phyloP scores from a whole-genome alignment of 495 filamentous ascomycete species.

The Neurospora sp. region DNA sequence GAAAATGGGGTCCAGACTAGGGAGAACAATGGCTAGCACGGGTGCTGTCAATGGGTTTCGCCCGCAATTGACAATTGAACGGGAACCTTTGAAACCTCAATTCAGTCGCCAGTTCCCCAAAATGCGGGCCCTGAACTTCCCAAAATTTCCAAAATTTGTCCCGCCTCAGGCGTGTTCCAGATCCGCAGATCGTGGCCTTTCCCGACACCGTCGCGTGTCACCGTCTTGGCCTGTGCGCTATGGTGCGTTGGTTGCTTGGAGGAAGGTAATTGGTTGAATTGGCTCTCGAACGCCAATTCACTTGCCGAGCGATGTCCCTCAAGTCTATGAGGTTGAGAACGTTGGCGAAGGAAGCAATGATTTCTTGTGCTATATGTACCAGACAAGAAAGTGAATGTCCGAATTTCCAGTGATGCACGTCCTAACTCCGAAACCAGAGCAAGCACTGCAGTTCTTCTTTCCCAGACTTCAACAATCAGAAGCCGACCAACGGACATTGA shows the following conservation, averaged over 20 bases:
- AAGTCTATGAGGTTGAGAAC: not conserved
- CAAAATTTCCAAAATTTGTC: constrained; percentile 3
- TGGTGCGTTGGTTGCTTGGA: not conserved
- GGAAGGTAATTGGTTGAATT: not conserved
- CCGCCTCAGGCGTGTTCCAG: not conserved
- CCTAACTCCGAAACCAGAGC: not conserved
- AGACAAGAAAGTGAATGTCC: not conserved
- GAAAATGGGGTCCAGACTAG: not conserved
- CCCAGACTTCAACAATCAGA: not conserved
- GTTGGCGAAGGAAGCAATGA: not conserved
- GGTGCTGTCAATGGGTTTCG: not conserved
- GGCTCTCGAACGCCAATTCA: not conserved
- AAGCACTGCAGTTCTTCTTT: too few relatives aligned
- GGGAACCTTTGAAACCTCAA: not conserved
- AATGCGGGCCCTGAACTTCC: not conserved
- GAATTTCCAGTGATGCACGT: not conserved
- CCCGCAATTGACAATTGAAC: not conserved
- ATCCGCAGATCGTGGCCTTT: constrained; percentile 9
- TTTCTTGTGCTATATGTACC: not conserved
- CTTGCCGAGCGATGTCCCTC: not conserved
- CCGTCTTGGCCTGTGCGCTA: not conserved
- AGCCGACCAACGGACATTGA: not conserved
- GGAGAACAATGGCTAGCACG: not conserved
- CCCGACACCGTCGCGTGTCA: not conserved
- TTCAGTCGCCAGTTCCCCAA: not conserved